Conservation (phyloP, 2,329 filamentous ascomycete species). For the Beauveria australis region DNA sequence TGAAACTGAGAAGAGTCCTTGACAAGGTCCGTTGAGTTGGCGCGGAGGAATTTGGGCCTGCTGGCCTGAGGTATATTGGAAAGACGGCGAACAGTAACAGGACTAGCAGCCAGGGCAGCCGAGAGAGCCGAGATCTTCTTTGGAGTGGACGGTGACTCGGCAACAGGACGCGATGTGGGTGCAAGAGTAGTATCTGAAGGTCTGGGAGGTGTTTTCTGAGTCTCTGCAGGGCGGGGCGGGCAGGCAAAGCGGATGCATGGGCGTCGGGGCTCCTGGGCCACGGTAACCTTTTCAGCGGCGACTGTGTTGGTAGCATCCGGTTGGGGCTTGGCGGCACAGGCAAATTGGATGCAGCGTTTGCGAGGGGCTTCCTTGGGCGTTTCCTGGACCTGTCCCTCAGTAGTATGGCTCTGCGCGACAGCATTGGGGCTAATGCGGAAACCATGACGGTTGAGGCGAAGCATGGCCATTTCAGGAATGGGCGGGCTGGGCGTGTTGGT, state of each 20-base stretch:
- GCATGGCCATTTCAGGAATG: conserved; percentile 49
- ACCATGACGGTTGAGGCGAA: conserved; percentile 29
- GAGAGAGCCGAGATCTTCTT: conserved; percentile 20
- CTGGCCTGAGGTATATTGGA: conserved; percentile 18
- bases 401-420: conserved; percentile 18
- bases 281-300: conserved; percentile 25
- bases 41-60: conserved; percentile 41
- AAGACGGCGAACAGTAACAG: conserved; percentile 11
- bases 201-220: conserved; percentile 30
- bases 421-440: conserved; percentile 18
- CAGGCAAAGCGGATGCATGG: conserved; percentile 71
- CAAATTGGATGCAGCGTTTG: conserved; percentile 89
- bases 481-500: conserved; percentile 85
- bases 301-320: conserved; percentile 18
- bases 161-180: background rate
- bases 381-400: conserved; percentile 33
- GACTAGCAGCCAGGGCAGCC: conserved; percentile 18
- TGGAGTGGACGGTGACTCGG: conserved; percentile 20
- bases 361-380: conserved; percentile 34
- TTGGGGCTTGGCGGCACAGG: conserved; percentile 61
- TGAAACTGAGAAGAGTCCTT: conserved; percentile 64
- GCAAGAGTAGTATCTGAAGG: conserved; percentile 3
- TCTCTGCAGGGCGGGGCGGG: conserved; percentile 41
- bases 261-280: conserved; percentile 38
- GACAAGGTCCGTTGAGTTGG: conserved; percentile 40